Evolutionary conservation across 768 basidiomycete genomes (phyloP).

Genomic region (Suillus subluteus): DNA sequence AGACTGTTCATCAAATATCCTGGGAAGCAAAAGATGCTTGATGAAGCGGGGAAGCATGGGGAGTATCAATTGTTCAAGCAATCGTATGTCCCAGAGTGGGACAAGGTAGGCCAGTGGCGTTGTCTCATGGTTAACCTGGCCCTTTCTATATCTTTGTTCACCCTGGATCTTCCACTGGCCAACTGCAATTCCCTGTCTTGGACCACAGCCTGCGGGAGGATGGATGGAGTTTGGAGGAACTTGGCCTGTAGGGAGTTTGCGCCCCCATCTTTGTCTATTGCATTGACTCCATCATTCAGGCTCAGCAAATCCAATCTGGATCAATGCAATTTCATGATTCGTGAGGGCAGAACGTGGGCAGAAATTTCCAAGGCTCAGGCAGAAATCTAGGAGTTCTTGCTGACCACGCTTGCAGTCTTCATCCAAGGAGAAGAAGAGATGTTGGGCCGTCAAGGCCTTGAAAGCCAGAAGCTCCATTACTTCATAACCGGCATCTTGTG

Average conservation of each 20-base stretch:
- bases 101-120: neutral
- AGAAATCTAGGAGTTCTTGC: neutral
- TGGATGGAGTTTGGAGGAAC: neutral
- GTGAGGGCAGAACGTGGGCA: neutral
- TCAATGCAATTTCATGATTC: neutral
- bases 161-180: neutral
- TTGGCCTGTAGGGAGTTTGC: neutral
- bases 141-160: neutral
- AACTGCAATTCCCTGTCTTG: neutral
- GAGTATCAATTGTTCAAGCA: neutral
- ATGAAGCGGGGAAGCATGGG: neutral
- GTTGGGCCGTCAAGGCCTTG: accelerated
- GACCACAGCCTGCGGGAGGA: neutral
- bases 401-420: neutral
- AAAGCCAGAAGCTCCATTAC: neutral
- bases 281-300: neutral
- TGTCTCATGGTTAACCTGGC: neutral
- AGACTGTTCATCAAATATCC: neutral
- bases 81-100: neutral
- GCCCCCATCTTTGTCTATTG: neutral
- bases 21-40: neutral
- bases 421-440: neutral
- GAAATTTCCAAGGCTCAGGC: neutral
- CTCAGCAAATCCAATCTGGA: neutral
- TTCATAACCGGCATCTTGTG: neutral